Conservation (phyloP, 2,329 filamentous ascomycete species). For the Hypoxylon sp. region DNA sequence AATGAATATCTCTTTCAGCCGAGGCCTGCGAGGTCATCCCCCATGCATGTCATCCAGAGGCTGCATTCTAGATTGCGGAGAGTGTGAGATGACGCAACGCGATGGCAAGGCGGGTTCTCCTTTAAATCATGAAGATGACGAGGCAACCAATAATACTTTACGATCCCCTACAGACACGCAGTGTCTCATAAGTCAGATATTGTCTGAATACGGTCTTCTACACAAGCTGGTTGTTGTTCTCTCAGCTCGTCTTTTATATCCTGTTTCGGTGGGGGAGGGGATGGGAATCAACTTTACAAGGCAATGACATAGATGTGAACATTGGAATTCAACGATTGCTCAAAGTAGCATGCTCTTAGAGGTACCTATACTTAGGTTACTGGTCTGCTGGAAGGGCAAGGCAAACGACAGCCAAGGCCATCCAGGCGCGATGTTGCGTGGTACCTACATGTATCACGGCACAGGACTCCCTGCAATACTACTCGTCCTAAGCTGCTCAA, state of each 20-base stretch:
- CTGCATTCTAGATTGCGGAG: slow-evolving; percentile 29
- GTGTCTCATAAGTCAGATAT: slow-evolving; percentile 8
- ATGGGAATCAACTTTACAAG: slow-evolving; percentile 17
- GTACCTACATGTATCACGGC: slow-evolving; percentile 39
- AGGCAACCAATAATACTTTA: slow-evolving; percentile 12
- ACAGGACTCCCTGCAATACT: slow-evolving; percentile 37
- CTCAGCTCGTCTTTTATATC: slow-evolving; percentile 23
- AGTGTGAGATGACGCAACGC: slow-evolving; percentile 38
- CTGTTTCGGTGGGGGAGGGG: slow-evolving; percentile 7
- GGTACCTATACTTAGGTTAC: slow-evolving; percentile 36
- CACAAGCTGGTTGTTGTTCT: slow-evolving; percentile 1
- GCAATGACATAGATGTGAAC: slow-evolving; percentile 1
- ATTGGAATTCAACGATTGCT: background rate
- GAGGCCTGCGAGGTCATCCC: slow-evolving; percentile 20
- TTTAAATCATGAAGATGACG: slow-evolving; percentile 14
- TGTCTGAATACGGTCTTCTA: slow-evolving; percentile 20
- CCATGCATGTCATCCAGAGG: slow-evolving; percentile 30
- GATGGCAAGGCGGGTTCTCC: slow-evolving; percentile 12
- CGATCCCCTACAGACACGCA: slow-evolving; percentile 5
- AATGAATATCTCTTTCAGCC: slow-evolving; percentile 12
- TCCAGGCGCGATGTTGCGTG: slow-evolving; percentile 27
- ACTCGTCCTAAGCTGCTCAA: slow-evolving; percentile 30
- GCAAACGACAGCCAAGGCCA: slow-evolving; percentile 36
- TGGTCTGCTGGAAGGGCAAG: slow-evolving; percentile 36
- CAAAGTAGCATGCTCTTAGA: background rate